phyloP scores from a whole-genome alignment of 331 rosid species.

The Dryas integrifolia region DNA sequence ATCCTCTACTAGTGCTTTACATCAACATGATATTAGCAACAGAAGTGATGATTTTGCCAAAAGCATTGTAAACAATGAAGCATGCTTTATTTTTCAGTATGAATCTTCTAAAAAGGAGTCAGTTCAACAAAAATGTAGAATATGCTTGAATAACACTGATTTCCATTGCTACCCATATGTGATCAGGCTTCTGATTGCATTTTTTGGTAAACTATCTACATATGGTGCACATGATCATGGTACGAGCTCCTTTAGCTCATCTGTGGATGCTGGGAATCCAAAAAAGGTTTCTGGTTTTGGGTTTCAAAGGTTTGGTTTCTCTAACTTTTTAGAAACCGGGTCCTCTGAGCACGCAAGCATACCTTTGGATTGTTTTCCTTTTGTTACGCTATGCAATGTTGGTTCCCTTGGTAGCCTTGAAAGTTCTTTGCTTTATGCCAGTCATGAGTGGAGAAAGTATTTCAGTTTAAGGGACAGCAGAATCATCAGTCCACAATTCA shows the following conservation, averaged over 20 bases:
- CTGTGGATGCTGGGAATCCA: conserved; percentile 30
- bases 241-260: conserved; percentile 22
- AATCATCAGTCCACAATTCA: conserved; percentile 34
- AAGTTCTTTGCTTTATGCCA: conserved; percentile 44
- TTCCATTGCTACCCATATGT: conserved; percentile 78
- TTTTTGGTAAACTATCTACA: conserved; percentile 50
- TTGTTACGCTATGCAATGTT: conserved; percentile 57
- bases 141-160: conserved; percentile 54
- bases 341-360: conserved; percentile 64
- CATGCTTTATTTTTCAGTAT: conserved; percentile 56
- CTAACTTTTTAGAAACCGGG: conserved; percentile 69
- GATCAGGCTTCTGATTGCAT: conserved; percentile 49
- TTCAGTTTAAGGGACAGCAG: conserved; percentile 49
- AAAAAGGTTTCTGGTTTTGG: conserved; percentile 34
- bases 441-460: conserved; percentile 73
- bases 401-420: conserved; percentile 63
- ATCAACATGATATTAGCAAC: conserved; percentile 36
- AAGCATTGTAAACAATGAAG: conserved; percentile 29
- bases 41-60: conserved; percentile 41
- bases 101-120: conserved; percentile 42
- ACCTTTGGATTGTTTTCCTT: conserved; percentile 69
- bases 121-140: conserved; percentile 33
- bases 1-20: conserved; percentile 33
- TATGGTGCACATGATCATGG: conserved; percentile 32
- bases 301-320: conserved; percentile 71